Evolutionary conservation across 768 basidiomycete species (phyloP).

Genomic region (Mycena epipterygia): DNA sequence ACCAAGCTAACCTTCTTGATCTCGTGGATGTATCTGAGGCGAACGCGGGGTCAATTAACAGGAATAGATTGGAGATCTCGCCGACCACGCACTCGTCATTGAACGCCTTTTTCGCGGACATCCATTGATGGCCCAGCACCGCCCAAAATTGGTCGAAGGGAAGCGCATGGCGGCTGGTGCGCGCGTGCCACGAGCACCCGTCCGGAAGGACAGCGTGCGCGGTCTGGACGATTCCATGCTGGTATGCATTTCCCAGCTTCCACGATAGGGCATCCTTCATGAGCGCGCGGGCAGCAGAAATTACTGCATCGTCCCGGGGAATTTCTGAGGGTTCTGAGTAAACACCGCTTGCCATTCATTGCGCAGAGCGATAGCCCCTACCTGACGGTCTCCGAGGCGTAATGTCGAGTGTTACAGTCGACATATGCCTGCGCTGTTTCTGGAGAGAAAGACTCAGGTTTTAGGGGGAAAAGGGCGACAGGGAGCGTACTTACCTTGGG

Average conservation of each 20-base stretch:
- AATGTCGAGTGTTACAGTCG: neutral
- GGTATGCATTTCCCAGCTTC: constrained; percentile 12
- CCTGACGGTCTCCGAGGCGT: constrained; percentile 6
- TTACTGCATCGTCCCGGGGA: constrained; percentile 4
- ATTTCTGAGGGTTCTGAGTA: neutral
- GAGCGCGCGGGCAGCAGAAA: constrained; percentile 4
- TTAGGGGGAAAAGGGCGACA: no score
- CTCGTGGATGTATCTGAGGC: constrained; percentile 15
- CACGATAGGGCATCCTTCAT: constrained; percentile 2
- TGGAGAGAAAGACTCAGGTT: no score
- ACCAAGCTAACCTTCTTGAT: constrained; percentile 15
- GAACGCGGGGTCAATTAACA: neutral
- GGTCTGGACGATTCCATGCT: neutral
- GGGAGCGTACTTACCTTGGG: no score
- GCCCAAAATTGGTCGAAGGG: constrained; percentile 16
- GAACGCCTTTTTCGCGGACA: constrained; percentile 17
- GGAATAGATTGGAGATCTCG: neutral
- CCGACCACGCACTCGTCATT: constrained; percentile 13
- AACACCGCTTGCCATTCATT: neutral
- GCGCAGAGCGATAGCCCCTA: neutral
- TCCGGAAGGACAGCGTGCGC: constrained; percentile 1
- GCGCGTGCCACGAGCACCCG: constrained; percentile 10
- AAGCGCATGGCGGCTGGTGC: constrained; percentile 7
- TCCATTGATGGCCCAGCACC: constrained; percentile 15
- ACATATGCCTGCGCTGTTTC: neutral